Base-by-base conservation (phyloP, 352 stramenopile species). In the Aphanomyces invadans region DNA sequence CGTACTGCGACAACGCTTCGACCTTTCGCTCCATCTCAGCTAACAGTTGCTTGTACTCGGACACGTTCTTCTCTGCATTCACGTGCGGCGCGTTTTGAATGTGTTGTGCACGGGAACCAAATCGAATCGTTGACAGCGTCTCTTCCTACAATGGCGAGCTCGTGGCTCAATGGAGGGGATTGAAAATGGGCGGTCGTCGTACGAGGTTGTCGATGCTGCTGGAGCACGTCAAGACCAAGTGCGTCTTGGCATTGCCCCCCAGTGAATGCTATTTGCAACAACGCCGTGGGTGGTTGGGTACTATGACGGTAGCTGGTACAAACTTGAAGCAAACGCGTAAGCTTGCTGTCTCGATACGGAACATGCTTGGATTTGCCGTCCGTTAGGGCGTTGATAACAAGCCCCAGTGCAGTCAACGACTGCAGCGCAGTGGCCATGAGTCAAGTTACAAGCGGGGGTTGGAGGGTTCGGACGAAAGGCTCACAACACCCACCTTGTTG, bases 331-430 rank as follows among this genome's bases (percentile, higher is more conserved):
- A 67, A 28, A 7, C 60, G 60, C 12, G 60, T 67, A n/a, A 67
- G 49, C 44, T 67, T 67, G 38, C 60, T 67, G 33, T 67, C 60
- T 19, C 60, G 60, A 31, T 67, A 67, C 3, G 48, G 62, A 39
- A 89, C 39, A 61, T 85, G 74, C 39, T 70, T 73, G 11, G 62
- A 36, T 28, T 73, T 81, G 15, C 69, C 74, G 29, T 79, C 69
- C 0, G 73, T 83, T 31, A 91, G 65, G 7, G 78, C 79, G 59
- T 86, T 77, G 70, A 91, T 88, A 21, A 89, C 80, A 33, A 88
- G 85, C 0, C 82, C 80, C 31, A 91, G 65, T 23, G 80, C 79
- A 19, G 82, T 87, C 21, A 91, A 75, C 19, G 81, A 88, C 80
- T 90, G n/a, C 19, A 12, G 12, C n/a, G 7, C 12, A n/a, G 3